A percentile compares a stretch with the other conserved stretches of the same genome.
Conservation (phyloP, 1,284 basidiomycete genomes). For the Vanrija sp. region DNA sequence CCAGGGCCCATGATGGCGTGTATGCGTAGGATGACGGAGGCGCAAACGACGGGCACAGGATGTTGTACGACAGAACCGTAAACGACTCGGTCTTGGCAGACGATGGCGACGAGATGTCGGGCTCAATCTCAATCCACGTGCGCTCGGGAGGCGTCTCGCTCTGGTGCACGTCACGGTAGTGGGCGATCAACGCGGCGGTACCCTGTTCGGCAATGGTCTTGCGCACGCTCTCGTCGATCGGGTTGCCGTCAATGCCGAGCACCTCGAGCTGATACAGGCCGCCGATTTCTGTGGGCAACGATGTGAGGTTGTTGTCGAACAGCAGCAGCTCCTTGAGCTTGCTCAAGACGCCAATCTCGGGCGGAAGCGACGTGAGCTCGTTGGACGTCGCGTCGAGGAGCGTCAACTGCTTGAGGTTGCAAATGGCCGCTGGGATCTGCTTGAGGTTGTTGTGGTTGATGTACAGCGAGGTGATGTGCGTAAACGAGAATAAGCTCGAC, state of each 20-base stretch:
- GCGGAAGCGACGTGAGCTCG: slow-evolving; percentile 70
- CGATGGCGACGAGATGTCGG: slow-evolving; percentile 58
- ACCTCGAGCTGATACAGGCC: slow-evolving; percentile 89
- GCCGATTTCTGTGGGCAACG: slow-evolving; percentile 83
- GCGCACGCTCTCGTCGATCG: slow-evolving; percentile 73
- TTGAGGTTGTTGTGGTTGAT: slow-evolving; percentile 93
- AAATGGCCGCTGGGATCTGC: slow-evolving; percentile 75
- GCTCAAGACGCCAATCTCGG: slow-evolving; percentile 87
- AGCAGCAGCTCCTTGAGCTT: slow-evolving; percentile 86
- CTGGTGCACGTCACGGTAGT: slow-evolving; percentile 65
- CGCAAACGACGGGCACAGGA: slow-evolving; percentile 87
- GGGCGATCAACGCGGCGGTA: slow-evolving; percentile 79
- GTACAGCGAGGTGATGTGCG: slow-evolving; percentile 87
- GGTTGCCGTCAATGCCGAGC: slow-evolving; percentile 94
- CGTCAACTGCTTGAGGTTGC: slow-evolving; percentile 78
- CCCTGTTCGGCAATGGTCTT: slow-evolving; percentile 88
- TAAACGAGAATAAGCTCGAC: slow-evolving; percentile 80
- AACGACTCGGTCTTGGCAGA: slow-evolving; percentile 63
- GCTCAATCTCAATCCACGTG: slow-evolving; percentile 71
- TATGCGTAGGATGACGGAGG: slow-evolving; percentile 92
- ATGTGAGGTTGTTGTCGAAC: slow-evolving; percentile 89
- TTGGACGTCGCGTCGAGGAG: slow-evolving; percentile 92
- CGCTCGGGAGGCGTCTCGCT: slow-evolving; percentile 72
- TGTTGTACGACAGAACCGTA: slow-evolving; percentile 87
- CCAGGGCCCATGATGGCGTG: slow-evolving; percentile 91